A percentile compares a stretch with the other conserved stretches of the same genome.
Evolutionary conservation across 768 basidiomycete species (phyloP).

Genomic region (Kwoniella sp.): DNA sequence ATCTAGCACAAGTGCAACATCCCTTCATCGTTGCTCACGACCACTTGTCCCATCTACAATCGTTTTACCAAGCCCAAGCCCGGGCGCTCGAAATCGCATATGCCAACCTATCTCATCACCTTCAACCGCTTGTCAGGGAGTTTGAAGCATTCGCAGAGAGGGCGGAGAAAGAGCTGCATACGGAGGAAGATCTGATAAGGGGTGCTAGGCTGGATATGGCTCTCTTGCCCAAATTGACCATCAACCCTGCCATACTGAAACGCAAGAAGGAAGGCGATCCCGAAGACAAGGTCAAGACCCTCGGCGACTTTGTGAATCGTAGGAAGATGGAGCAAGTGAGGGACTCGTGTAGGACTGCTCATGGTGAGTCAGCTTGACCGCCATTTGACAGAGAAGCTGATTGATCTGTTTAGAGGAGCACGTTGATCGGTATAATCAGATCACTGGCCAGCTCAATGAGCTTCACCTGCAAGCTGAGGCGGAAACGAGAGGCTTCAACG

Average conservation of each 20-base stretch:
- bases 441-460: conserved; percentile 33
- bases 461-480: conserved; percentile 35
- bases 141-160: conserved; percentile 34
- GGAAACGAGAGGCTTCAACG: conserved; percentile 28
- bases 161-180: conserved; percentile 40
- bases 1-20: conserved; percentile 31
- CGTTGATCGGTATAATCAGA: conserved; percentile 30
- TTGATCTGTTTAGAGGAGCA: conserved; percentile 35
- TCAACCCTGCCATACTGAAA: conserved; percentile 35
- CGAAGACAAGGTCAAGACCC: conserved; percentile 33
- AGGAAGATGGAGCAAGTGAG: conserved; percentile 52
- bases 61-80: conserved; percentile 44
- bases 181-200: conserved; percentile 34
- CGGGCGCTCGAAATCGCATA: conserved; percentile 46
- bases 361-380: conserved; percentile 36
- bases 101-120: conserved; percentile 40
- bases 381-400: neutral
- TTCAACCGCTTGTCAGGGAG: conserved; percentile 41
- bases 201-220: conserved; percentile 41
- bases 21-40: conserved; percentile 46
- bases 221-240: conserved; percentile 32
- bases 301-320: conserved; percentile 51
- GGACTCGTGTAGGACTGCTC: conserved; percentile 39
- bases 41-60: conserved; percentile 45
- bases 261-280: conserved; percentile 33